Conservation (phyloP, 192 early-diverging fungal species). For the Rhizoclosmatium globosum region DNA sequence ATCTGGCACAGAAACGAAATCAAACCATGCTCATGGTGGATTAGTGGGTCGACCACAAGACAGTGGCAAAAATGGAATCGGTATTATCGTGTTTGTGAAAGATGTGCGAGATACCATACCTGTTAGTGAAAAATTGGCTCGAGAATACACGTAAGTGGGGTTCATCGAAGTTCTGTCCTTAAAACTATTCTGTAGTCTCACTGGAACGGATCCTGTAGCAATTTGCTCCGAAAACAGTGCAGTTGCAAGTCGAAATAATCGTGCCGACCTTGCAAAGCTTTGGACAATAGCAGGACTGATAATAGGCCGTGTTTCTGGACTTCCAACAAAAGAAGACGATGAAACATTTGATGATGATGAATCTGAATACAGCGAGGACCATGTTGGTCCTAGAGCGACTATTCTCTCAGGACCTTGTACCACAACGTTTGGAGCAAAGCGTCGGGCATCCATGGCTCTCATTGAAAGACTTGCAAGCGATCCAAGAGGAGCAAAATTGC, state of each 20-base stretch:
- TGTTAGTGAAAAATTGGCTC: constrained; percentile 23
- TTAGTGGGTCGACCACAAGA: too few species aligned
- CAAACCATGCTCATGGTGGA: too few species aligned
- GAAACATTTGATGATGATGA: not conserved
- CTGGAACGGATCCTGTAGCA: constrained; percentile 19
- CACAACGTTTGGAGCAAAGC: constrained; percentile 21
- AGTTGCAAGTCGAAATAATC: constrained; percentile 8
- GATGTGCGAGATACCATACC: constrained; percentile 23
- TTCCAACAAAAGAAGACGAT: too few species aligned
- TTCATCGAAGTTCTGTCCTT: not conserved
- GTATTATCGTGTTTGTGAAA: constrained; percentile 21
- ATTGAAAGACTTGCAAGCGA: not conserved
- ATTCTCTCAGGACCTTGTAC: too few species aligned
- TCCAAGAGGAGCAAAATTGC: not conserved
- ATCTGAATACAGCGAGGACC: not conserved
- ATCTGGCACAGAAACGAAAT: not conserved
- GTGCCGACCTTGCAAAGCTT: constrained; percentile 28
- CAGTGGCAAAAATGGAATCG: not conserved
- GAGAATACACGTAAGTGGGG: constrained; percentile 24
- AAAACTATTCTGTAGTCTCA: not conserved
- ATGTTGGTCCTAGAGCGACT: not conserved
- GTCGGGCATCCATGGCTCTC: constrained; percentile 10
- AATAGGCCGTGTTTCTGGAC: constrained; percentile 7
- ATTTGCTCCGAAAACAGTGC: constrained; percentile 28
- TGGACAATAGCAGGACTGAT: constrained; percentile 34